Evolutionary conservation across 2,329 filamentous ascomycete species (phyloP), one percentile per base, ranked within the genome.

Genomic region (Beauveria australis): DNA sequence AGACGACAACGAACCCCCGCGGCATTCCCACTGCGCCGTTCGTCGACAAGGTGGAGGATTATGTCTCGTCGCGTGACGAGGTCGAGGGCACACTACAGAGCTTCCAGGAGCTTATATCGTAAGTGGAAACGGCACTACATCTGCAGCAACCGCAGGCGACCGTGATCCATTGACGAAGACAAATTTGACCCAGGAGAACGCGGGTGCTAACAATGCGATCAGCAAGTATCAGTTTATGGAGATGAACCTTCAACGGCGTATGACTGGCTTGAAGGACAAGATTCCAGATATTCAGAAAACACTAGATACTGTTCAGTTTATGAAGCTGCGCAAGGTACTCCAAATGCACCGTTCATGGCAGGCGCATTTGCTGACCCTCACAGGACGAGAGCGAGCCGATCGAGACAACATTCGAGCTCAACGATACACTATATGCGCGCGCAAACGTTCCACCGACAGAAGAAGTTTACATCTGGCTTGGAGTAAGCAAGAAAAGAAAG

Each of bases 141-240:
- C 6, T 48, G n/a, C 30, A 37, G 16, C 12, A 12, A 19, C 19
- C 14, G 19, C 7, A 24, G 8, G 22, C 28, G 28, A 18, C 14
- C 19, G 44, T 26, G 37, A 10, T 16, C 9, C 22, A n/a, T 30
- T 30, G 44, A 37, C 26, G 28, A n/a, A 30, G 26, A 33, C 22
- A 22, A n/a, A n/a, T 12, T 49, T 18, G 26, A 16, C 53, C 22
- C 8, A 28, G 19, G 33, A 30, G 2, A 43, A 28, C 22, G 9
- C 51, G n/a, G 33, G 30, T 14, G 10, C 30, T 60, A 54, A 41
- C 65, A 64, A 46, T 67, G 64, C 51, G 22, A 26, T 12, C 72
- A 96, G 92, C 68, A 99, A 99, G 82, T 99, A 99, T 79, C 94
- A 97, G 75, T 99, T 97, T 78, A 99, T 99, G 94, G 92, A 97